A percentile compares a stretch with the other conserved stretches of the same genome.
Evolutionary conservation across 306 rosid species (phyloP).

Genomic region (Gastrolobium bilobum): DNA sequence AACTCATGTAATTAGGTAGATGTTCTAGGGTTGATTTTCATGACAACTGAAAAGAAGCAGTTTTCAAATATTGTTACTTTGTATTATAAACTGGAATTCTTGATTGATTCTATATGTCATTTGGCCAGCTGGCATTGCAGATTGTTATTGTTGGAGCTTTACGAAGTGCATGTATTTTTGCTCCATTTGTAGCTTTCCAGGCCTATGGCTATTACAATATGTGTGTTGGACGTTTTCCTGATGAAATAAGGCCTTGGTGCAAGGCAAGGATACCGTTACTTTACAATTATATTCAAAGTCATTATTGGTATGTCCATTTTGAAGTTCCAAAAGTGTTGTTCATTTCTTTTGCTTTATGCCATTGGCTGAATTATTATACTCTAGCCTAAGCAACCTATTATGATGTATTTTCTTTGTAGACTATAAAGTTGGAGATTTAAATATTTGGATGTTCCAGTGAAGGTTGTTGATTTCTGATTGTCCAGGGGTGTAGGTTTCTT

Average conservation of each 20-base stretch:
- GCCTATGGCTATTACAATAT: constrained; percentile 86
- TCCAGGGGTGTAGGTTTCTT: constrained; percentile 96
- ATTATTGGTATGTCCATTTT: constrained; percentile 78
- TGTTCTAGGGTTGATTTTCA: constrained; percentile 38
- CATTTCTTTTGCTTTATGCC: constrained; percentile 35
- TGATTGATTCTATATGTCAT: constrained; percentile 38
- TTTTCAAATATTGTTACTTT: constrained; percentile 15
- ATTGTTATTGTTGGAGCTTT: constrained; percentile 71
- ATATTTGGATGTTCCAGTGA: constrained; percentile 34
- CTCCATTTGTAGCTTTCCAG: constrained; percentile 85
- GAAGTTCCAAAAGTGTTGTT: constrained; percentile 26
- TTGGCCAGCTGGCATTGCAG: constrained; percentile 73
- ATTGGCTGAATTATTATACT: constrained; percentile 16
- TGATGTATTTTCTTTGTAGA: constrained; percentile 14
- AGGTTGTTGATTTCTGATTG: constrained; percentile 44
- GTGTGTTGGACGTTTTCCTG: constrained; percentile 66
- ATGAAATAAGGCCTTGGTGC: constrained; percentile 89
- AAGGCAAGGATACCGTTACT: constrained; percentile 84
- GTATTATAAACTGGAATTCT: constrained; percentile 20
- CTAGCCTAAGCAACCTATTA: constrained; percentile 21
- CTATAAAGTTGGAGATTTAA: constrained; percentile 30
- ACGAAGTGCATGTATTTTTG: constrained; percentile 68
- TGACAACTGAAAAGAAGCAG: constrained; percentile 5
- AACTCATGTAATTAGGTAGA: constrained; percentile 9
- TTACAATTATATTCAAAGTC: constrained; percentile 88